A percentile compares a stretch with the other conserved stretches of the same genome.
Conservation (phyloP, 2,329 filamentous ascomycete species). For the Trichoderma semiorbis region DNA sequence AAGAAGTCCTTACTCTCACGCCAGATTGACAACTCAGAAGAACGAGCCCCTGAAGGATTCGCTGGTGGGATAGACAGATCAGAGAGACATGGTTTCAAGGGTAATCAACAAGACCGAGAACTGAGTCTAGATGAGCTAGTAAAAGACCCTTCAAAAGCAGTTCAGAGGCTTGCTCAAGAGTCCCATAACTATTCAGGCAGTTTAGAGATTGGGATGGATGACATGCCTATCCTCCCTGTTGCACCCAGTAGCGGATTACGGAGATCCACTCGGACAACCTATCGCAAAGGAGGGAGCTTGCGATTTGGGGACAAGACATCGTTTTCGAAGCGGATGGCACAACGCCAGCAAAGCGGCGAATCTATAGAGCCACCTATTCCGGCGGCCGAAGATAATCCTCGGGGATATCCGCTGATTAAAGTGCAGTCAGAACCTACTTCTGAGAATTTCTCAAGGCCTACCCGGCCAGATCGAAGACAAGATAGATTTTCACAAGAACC, state of each 20-base stretch:
- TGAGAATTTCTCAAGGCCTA: conserved; percentile 62
- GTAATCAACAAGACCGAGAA: conserved; percentile 52
- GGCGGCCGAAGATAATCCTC: conserved; percentile 44
- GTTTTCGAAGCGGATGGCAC: conserved; percentile 68
- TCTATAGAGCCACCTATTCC: conserved; percentile 24
- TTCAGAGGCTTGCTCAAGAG: conserved; percentile 64
- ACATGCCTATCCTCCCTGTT: conserved; percentile 81
- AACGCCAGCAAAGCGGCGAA: conserved; percentile 60
- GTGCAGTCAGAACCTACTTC: conserved; percentile 67
- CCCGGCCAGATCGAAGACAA: conserved; percentile 42
- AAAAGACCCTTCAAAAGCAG: conserved; percentile 69
- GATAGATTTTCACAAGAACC: conserved; percentile 48
- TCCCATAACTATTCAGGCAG: conserved; percentile 44
- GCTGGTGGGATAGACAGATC: conserved; percentile 79
- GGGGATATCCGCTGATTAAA: conserved; percentile 53
- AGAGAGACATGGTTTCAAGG: conserved; percentile 66
- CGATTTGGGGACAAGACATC: conserved; percentile 72
- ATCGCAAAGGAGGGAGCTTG: conserved; percentile 79
- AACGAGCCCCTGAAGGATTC: conserved; percentile 60
- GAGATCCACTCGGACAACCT: conserved; percentile 87
- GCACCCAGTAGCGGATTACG: conserved; percentile 76
- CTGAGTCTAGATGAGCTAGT: conserved; percentile 79
- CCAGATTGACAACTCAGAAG: conserved; percentile 74
- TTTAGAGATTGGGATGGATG: conserved; percentile 52
- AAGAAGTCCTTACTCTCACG: conserved; percentile 96